These are phyloP conservation scores for Ehretia macrophylla DNA, from an alignment of 257 asterid genomes.

Conservation along the genomic window DNA sequence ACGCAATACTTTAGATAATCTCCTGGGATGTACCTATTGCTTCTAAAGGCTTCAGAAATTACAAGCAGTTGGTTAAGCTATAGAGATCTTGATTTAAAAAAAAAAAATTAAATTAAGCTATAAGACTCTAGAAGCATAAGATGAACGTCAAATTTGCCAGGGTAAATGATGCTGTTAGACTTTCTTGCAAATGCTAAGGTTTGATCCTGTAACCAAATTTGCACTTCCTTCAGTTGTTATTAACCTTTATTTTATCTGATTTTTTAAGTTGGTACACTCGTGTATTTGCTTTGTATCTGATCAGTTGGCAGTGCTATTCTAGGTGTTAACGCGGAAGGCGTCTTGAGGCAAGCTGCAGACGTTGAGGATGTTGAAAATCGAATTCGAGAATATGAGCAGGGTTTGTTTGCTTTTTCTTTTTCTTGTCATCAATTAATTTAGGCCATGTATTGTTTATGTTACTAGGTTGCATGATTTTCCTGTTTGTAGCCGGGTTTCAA, in stretches of 20 bases:
- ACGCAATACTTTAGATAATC: no score
- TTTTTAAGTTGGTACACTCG: not conserved
- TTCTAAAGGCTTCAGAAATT: no score
- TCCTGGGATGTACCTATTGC: no score
- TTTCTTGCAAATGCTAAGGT: no score
- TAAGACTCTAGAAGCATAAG: no score
- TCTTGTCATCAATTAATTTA: not conserved
- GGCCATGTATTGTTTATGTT: not conserved
- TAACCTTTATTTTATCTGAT: not conserved
- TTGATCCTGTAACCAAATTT: no score
- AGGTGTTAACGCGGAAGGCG: slow-evolving; percentile 91
- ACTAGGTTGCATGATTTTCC: not conserved
- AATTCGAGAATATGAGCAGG: slow-evolving; percentile 89
- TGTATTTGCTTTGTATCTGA: slow-evolving; percentile 10
- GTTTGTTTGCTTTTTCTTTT: slow-evolving; percentile 35
- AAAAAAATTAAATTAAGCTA: no score
- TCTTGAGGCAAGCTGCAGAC: slow-evolving; percentile 98
- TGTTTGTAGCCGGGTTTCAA: not conserved
- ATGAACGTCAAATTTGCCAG: no score
- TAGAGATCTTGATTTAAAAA: no score
- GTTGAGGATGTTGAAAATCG: slow-evolving; percentile 91
- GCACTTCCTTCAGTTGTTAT: not conserved
- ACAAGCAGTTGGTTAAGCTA: no score
- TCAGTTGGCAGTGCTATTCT: slow-evolving; percentile 22
- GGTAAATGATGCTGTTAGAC: no score